Evolutionary conservation across 192 early-diverging fungal genomes (phyloP).

Genomic region (Entomortierella chlamydospora): DNA sequence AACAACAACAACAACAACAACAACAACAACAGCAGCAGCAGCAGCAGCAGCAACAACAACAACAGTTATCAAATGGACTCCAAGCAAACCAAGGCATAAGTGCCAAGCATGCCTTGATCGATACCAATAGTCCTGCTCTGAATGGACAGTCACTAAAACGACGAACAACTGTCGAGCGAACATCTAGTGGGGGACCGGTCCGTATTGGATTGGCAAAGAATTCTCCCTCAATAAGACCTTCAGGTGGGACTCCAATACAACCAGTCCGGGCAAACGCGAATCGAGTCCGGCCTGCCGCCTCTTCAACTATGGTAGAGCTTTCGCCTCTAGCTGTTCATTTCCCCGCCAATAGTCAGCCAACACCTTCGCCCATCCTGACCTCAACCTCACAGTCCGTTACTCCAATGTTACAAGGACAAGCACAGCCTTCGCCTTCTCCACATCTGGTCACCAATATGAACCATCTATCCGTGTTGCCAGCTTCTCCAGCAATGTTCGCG

Average conservation of each 20-base stretch:
- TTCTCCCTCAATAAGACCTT: constrained; percentile 22
- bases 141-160: constrained; percentile 35
- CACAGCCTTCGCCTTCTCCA: constrained; percentile 40
- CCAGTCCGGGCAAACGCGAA: background rate
- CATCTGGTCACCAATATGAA: constrained; percentile 30
- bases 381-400: constrained; percentile 13
- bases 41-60: constrained; percentile 23
- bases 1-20: constrained; percentile 27
- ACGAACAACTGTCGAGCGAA: constrained; percentile 26
- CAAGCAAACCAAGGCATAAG: constrained; percentile 11
- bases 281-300: constrained; percentile 2
- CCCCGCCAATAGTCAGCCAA: constrained; percentile 12
- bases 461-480: constrained; percentile 39
- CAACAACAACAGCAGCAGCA: constrained; percentile 24
- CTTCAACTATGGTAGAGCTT: background rate
- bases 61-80: background rate
- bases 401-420: background rate
- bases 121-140: constrained; percentile 3
- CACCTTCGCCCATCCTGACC: constrained; percentile 29
- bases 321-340: constrained; percentile 23
- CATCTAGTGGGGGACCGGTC: background rate
- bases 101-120: constrained; percentile 22
- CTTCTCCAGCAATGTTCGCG: constrained; percentile 31
- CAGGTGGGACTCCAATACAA: background rate
- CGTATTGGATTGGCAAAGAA: constrained; percentile 23